Evolutionary conservation across 345 rosid genomes (phyloP).

Genomic region (Linum usitatissimum): DNA sequence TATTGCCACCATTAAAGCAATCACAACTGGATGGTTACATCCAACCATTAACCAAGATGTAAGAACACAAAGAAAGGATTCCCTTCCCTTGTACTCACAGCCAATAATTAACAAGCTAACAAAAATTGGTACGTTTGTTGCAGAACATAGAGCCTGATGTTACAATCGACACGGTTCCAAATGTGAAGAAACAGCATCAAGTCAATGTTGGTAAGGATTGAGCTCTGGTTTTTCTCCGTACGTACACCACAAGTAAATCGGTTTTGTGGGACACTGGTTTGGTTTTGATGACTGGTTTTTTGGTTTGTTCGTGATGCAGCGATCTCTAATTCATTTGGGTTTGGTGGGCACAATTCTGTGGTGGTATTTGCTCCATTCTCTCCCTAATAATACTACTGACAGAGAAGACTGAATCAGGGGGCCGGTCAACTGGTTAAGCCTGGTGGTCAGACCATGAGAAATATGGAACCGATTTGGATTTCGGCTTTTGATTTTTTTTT

Average conservation of each 20-base stretch:
- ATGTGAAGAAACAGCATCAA: constrained; percentile 45
- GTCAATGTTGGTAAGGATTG: constrained; percentile 41
- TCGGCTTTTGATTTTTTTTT: neutral
- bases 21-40: constrained; percentile 59
- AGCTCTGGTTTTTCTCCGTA: neutral
- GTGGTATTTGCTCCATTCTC: constrained; percentile 52
- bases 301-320: constrained; percentile 19
- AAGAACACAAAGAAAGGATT: constrained; percentile 4
- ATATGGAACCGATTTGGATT: constrained; percentile 1
- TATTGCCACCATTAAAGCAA: constrained; percentile 56
- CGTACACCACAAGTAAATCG: neutral
- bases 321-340: constrained; percentile 55
- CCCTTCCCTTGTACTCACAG: neutral
- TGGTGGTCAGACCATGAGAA: neutral
- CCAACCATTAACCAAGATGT: constrained; percentile 68
- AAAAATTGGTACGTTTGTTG: constrained; percentile 10
- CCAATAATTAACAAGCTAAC: neutral
- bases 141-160: constrained; percentile 45
- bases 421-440: too few species aligned
- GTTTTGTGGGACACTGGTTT: too few species aligned
- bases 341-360: constrained; percentile 61
- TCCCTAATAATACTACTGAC: constrained; percentile 12
- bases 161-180: constrained; percentile 53
- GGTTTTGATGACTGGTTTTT: neutral
- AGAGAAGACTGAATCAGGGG: neutral